Evolutionary conservation across 768 basidiomycete genomes (phyloP).

Genomic region (Panaeolus papilionaceus): DNA sequence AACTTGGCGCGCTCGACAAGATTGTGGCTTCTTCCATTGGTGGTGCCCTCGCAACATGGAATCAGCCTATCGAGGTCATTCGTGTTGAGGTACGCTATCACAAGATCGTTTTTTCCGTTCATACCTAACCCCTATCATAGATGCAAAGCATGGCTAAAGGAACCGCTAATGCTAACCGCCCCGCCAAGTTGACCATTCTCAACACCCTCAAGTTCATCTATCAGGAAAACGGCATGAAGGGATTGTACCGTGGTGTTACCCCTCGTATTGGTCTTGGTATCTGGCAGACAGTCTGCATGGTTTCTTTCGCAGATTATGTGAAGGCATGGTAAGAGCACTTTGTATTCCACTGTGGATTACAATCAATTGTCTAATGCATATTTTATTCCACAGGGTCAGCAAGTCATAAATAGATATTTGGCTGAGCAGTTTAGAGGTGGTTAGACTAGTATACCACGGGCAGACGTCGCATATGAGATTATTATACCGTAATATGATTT

Average conservation of each 20-base stretch:
- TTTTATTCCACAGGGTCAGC: slow-evolving; percentile 53
- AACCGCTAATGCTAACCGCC: slow-evolving; percentile 76
- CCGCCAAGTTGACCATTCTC: slow-evolving; percentile 89
- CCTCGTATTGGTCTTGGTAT: slow-evolving; percentile 96
- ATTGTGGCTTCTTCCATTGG: slow-evolving; percentile 88
- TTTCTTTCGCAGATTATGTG: slow-evolving; percentile 96
- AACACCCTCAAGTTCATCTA: slow-evolving; percentile 96
- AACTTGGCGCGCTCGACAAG: slow-evolving; percentile 81
- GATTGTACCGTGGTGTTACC: slow-evolving; percentile 96
- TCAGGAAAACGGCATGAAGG: slow-evolving; percentile 94
- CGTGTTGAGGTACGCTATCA: slow-evolving; percentile 81
- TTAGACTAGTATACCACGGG: slow-evolving; percentile 13
- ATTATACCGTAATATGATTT: slow-evolving; percentile 35
- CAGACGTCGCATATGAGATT: slow-evolving; percentile 10
- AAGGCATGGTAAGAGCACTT: slow-evolving; percentile 69
- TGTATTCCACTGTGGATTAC: not conserved
- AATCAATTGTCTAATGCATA: slow-evolving; percentile 23
- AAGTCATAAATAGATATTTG: slow-evolving; percentile 36
- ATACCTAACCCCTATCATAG: slow-evolving; percentile 44
- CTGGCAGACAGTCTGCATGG: slow-evolving; percentile 99
- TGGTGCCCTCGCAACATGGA: slow-evolving; percentile 98
- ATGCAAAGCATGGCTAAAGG: slow-evolving; percentile 99
- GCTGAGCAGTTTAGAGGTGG: slow-evolving; percentile 22
- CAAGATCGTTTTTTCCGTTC: not conserved
- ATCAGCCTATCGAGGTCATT: slow-evolving; percentile 97